A percentile compares a stretch with the other conserved stretches of the same genome.
Conservation (phyloP, 2,329 filamentous ascomycete species). For the Furcasterigmium sp. region DNA sequence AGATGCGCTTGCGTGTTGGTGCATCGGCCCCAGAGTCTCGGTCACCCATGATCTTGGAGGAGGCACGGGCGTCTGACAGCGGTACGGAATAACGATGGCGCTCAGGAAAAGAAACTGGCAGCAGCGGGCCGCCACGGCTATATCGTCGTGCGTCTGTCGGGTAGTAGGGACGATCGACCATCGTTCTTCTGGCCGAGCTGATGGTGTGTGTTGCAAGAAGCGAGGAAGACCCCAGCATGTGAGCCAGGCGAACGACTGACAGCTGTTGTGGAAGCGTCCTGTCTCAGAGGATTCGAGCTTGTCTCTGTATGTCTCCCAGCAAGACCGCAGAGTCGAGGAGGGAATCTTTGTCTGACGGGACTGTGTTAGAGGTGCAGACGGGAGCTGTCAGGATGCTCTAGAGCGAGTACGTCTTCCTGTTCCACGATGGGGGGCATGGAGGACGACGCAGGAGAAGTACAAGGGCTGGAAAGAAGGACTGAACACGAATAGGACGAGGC, state of each 20-base stretch:
- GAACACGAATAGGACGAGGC: no score
- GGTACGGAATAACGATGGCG: conserved; percentile 27
- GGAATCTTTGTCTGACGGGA: not conserved
- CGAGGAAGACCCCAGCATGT: conserved; percentile 5
- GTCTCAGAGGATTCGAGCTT: conserved; percentile 5
- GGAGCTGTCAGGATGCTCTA: not conserved
- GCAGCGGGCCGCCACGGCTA: conserved; percentile 31
- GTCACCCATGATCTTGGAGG: conserved; percentile 30
- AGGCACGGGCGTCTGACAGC: conserved; percentile 28
- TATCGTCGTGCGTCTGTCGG: conserved; percentile 32
- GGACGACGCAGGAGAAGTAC: conserved; percentile 4
- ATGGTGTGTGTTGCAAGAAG: conserved; percentile 9
- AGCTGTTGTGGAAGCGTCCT: conserved; percentile 5
- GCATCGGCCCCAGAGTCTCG: conserved; percentile 34
- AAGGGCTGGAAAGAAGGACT: not conserved
- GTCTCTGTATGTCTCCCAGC: not conserved
- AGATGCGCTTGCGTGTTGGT: conserved; percentile 51
- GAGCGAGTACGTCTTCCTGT: not conserved
- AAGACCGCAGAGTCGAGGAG: not conserved
- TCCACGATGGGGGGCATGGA: not conserved
- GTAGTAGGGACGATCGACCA: conserved; percentile 37
- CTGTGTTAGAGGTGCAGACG: not conserved
- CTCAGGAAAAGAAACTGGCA: conserved; percentile 24
- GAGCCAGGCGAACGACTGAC: not conserved
- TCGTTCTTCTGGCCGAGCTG: conserved; percentile 15